Evolutionary conservation across 495 filamentous ascomycete genomes (phyloP).

Genomic region (Jackrogersella minutella): DNA sequence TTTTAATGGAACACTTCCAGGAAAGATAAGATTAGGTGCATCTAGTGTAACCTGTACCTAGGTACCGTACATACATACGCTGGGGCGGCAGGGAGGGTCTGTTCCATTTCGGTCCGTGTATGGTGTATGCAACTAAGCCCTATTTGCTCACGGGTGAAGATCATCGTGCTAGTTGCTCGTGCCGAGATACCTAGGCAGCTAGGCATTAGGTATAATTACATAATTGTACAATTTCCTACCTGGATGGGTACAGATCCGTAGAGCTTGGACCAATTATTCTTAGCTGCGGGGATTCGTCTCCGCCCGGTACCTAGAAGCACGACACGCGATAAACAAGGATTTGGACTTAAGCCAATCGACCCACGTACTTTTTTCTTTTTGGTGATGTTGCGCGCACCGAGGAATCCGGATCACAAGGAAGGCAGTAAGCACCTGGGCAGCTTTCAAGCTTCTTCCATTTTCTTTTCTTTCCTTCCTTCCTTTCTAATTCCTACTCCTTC

Average conservation of each 20-base stretch:
- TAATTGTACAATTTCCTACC: background rate
- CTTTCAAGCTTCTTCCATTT: background rate
- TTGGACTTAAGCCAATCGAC: constrained; percentile 14
- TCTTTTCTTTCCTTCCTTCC: background rate
- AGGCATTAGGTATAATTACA: too few relatives aligned
- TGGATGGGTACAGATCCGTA: background rate
- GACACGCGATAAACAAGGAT: constrained; percentile 32
- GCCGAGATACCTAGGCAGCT: background rate
- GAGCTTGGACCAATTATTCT: constrained; percentile 8
- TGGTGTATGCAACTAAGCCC: background rate
- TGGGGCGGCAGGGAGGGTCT: background rate
- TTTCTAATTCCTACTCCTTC: background rate
- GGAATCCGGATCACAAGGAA: constrained; percentile 14
- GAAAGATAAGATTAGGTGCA: background rate
- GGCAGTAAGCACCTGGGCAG: background rate
- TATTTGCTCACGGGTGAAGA: background rate
- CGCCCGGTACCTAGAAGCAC: background rate
- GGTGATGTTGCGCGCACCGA: constrained; percentile 16
- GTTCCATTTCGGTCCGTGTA: background rate
- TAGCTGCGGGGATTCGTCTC: constrained; percentile 2
- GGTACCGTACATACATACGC: too few relatives aligned
- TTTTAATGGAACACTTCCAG: background rate
- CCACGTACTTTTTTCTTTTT: constrained; percentile 10
- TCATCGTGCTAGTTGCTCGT: too few relatives aligned
- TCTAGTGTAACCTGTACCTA: too few relatives aligned